Conservation (phyloP, 306 rosid genomes). For the Cyamopsis tetragonoloba region DNA sequence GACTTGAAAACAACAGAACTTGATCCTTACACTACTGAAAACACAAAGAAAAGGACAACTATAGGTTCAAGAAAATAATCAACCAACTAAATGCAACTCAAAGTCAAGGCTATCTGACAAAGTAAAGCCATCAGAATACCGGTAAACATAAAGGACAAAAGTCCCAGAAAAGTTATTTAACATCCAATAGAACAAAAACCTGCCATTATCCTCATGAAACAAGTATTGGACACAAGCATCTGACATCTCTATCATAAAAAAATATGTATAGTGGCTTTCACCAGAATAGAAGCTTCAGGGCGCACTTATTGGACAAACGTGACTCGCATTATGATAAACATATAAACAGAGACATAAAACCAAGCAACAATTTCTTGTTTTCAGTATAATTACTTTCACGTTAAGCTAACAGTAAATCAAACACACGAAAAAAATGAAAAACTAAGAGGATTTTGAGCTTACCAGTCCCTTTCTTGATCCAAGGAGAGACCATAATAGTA, state of each 20-base stretch:
- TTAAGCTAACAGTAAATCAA: too few relatives aligned
- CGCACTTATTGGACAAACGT: too few relatives aligned
- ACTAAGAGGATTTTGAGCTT: conserved; percentile 21
- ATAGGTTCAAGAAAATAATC: neutral
- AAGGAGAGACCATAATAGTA: conserved; percentile 94
- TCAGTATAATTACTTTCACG: too few relatives aligned
- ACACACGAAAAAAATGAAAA: neutral
- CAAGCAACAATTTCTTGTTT: too few relatives aligned
- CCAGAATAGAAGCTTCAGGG: conserved; percentile 1
- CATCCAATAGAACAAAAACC: conserved; percentile 4
- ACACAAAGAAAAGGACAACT: conserved; percentile 22
- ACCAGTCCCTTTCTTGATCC: conserved; percentile 98
- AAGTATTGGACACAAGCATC: conserved; percentile 8
- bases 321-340: too few relatives aligned
- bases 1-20: conserved; percentile 11
- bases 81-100: conserved; percentile 19
- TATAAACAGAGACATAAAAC: too few relatives aligned
- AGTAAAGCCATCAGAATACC: neutral
- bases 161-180: conserved; percentile 11
- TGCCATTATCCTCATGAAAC: neutral
- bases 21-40: conserved; percentile 6
- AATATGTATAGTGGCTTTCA: conserved; percentile 12
- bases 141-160: conserved; percentile 17
- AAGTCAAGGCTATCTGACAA: conserved; percentile 9
- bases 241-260: conserved; percentile 24